Evolutionary conservation across 208 protist species (phyloP), one percentile per base, ranked within the genome.

Genomic region (Leishmania lainsoni): DNA sequence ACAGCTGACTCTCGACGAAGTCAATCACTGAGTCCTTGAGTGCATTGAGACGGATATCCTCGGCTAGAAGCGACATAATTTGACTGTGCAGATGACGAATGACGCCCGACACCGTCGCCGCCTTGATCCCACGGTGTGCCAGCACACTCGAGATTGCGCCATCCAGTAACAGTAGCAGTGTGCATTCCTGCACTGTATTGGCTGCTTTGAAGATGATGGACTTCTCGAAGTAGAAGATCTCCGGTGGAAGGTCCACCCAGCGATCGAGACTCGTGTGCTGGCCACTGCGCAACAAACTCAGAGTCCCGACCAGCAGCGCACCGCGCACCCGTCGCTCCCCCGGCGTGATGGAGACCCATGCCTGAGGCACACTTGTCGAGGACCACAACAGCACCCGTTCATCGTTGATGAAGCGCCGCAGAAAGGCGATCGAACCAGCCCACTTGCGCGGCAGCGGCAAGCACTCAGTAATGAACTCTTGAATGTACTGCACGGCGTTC

Each of bases 211-310:
- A 97, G 65, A 97, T 82, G 69, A 90, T 73, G 49, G 81, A 66
- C 85, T 95, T 94, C 70, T 97, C 93, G 90, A 97, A 94, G 83
- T 91, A 95, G 69, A 97, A 91, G 26, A 87, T 86, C 80, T 97
- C 92, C 14, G 84, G 82, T 14, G 93, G 93, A 51, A 94, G 86
- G 45, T 90, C 81, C 12, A 86, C 87, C 92, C 93, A 97, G 39
- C 93, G 90, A 83, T 94, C 83, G 20, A 87, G 73, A 51, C 79
- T 84, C 54, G 84, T 90, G 65, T 83, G 74, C 56, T 82, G 72
- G 51, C 85, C 88, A 76, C 91, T 95, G 39, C 86, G 89, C 68
- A 97, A 76, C 35, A 97, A 83, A 58, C 93, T 87, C 26, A 94
- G 56, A 26, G 85, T 69, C 16, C 91, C 93, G 35, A 88, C 89